Percentiles rank a stretch among this genome's conserved stretches.
Evolutionary conservation across 257 asterid genomes (phyloP).

Genomic region (Salvia miltiorrhiza): DNA sequence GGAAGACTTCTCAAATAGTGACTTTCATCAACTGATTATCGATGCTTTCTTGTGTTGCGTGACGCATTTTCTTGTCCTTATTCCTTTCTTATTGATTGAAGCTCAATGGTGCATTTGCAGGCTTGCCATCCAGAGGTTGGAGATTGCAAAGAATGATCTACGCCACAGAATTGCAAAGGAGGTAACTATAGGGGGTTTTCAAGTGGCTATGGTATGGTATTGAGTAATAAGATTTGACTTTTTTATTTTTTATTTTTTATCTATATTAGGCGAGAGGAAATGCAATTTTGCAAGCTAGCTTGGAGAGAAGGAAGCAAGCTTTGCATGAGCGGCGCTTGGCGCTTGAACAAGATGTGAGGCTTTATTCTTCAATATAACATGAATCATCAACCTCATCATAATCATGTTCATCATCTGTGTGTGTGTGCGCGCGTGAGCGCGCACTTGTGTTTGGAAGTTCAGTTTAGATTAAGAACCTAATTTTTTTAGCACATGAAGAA

Average conservation of each 20-base stretch:
- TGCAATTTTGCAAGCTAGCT: constrained; percentile 96
- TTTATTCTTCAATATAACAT: background rate
- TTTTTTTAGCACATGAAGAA: background rate
- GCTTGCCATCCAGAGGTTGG: constrained; percentile 91
- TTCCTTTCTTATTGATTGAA: constrained; percentile 15
- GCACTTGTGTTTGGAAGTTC: background rate
- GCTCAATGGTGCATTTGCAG: constrained; percentile 38
- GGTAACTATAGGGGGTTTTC: constrained; percentile 37
- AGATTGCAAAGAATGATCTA: constrained; percentile 82
- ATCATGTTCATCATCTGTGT: too few species aligned
- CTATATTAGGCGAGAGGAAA: constrained; percentile 82
- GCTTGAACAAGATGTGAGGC: constrained; percentile 92
- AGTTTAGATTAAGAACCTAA: background rate
- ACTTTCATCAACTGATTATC: constrained; percentile 11
- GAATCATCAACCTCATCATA: background rate
- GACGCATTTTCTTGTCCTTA: constrained; percentile 1
- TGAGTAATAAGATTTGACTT: constrained; percentile 15
- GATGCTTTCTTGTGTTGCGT: constrained; percentile 10
- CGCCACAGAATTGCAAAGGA: constrained; percentile 91
- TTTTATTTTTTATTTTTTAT: background rate
- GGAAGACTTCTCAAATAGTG: background rate
- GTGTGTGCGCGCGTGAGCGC: too few species aligned
- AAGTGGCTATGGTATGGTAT: constrained; percentile 10
- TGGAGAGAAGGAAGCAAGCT: constrained; percentile 96
- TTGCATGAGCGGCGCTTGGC: constrained; percentile 94